Evolutionary conservation across 768 basidiomycete genomes (phyloP), one percentile per base, ranked within the genome.

Genomic region (Xerocomus brunneocitrinus): DNA sequence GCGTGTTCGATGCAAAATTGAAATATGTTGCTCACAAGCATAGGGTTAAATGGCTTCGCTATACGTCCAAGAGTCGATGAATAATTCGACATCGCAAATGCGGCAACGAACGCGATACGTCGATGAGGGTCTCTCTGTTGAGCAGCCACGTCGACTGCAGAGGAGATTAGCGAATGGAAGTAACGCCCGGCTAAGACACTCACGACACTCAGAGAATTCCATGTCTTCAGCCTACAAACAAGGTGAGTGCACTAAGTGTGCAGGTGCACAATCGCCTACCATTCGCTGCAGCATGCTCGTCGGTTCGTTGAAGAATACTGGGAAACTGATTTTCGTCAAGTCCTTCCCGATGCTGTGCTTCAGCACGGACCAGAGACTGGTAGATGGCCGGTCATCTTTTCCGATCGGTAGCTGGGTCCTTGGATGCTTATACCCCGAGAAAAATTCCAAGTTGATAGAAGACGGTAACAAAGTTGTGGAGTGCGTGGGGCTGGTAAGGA

Each of bases 81-180:
- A 71, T 98, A 98, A 72, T 98, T 98, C 28, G 90, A 91, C 92
- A 97, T 97, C 3, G 94, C 95, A 68, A 98, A 98, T 2, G 93
- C 95, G 19, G 89, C 92, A 14, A 98, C 92, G 62, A 85, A 98
- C 2, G 93, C 94, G 47, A 97, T 82, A 3, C 95, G 82, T 50
- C 83, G 81, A 42, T 89, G 79, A 1, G 91, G 83, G 62, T 97
- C 90, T 25, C 65, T 66, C 64, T 95, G 89, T 40, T 74, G 76
- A 8, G 82, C 83, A 25, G 95, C 95, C 7, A 89, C 85, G 61
- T 97, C 93, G 62, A 98, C 88, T 91, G 59, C 0, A 52, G 35
- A 35, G 57, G 24, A 53, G 19, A 19, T 19, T 19, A 19, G 19
- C 19, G 19, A 19, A 19, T 19, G 19, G 19, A 35, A 16, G 52